Conservation (phyloP, 495 filamentous ascomycete genomes). For the Aspergillus taichungensis region DNA sequence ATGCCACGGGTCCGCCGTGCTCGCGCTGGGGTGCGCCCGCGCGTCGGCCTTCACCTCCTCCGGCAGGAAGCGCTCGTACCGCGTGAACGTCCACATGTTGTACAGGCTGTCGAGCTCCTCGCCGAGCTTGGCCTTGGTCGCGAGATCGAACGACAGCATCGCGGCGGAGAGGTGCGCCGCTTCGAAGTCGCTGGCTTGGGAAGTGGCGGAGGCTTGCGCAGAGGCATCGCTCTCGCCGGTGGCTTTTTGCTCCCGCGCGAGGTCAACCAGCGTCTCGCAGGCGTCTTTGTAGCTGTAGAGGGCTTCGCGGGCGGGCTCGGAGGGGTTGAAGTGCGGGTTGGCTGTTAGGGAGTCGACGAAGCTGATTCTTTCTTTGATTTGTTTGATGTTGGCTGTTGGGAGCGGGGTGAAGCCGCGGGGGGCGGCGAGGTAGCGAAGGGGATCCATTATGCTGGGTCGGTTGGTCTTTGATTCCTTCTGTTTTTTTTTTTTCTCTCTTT, state of each 20-base stretch:
- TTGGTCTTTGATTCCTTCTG: too few species aligned
- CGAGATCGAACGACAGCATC: conserved; percentile 6
- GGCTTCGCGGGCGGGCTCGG: background rate
- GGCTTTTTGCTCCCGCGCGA: background rate
- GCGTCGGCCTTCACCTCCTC: background rate
- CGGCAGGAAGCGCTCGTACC: conserved; percentile 5
- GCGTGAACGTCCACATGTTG: conserved; percentile 4
- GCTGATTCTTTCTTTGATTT: conserved; percentile 5
- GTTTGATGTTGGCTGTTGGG: conserved; percentile 1
- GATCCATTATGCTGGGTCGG: conserved; percentile 1
- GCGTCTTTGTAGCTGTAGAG: conserved; percentile 1
- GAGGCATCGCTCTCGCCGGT: background rate
- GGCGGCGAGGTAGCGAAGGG: conserved; percentile 5
- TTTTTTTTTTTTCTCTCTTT: too few species aligned
- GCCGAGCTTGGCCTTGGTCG: conserved; percentile 8
- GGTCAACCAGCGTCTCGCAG: background rate
- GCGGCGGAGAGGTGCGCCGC: background rate
- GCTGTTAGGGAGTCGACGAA: background rate
- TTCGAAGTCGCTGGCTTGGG: background rate
- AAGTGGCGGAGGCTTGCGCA: background rate
- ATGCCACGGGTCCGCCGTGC: conserved; percentile 4
- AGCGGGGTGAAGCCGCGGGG: conserved; percentile 2
- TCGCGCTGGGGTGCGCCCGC: background rate
- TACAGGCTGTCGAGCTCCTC: conserved; percentile 7
- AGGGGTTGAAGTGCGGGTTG: conserved; percentile 1